Base-by-base conservation (phyloP, 2,329 filamentous ascomycete species). In the Coleophoma cylindrospora region DNA sequence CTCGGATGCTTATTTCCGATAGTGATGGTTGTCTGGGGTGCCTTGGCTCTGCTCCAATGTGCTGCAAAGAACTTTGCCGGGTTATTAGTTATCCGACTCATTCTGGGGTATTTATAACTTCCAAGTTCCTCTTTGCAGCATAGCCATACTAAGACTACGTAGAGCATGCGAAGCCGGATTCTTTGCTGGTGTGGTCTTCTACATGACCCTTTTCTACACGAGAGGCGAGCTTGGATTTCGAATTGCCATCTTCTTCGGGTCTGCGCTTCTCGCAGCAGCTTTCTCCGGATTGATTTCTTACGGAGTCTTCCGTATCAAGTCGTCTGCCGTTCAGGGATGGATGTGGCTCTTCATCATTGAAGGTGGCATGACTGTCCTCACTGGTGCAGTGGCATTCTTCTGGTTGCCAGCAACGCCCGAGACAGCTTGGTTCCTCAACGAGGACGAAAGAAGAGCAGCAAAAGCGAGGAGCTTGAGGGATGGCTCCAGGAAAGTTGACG, bases 141-240 rank as follows among this genome's bases (percentile, higher is more conserved):
- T 17, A 36, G 13, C 41, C 11, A 17, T n/a, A 14, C 13, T 32
- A 33, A 47, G 4, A 21, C 6, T 65, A 61, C 14, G 32, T 33
- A 49, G 14, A 71, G 43, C 54, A 41, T 46, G 44, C 70, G 79
- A 82, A 61, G 77, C 76, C 0, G 78, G 75, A 0, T 81, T 80
- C 63, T 79, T 78, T 51, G 72, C 76, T 4, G 70, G 75, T 0
- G 72, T 74, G 13, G 75, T 80, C 3, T 80, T 78, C 61, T 81
- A 76, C 54, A 61, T 76, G 8, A 74, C 77, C 0, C 67, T 77
- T 0, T 80, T 81, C 40, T 74, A 76, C 40, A 64, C 63, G 1
- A 60, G 61, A 13, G 58, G 62, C 13, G 68, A 73, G 51, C 69
- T 73, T 55, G 70, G 67, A 1, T 71, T 73, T 45, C 68, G 71